phyloP scores from a whole-genome alignment of 129 eudicot species.

The Flaveria ramosissima region DNA sequence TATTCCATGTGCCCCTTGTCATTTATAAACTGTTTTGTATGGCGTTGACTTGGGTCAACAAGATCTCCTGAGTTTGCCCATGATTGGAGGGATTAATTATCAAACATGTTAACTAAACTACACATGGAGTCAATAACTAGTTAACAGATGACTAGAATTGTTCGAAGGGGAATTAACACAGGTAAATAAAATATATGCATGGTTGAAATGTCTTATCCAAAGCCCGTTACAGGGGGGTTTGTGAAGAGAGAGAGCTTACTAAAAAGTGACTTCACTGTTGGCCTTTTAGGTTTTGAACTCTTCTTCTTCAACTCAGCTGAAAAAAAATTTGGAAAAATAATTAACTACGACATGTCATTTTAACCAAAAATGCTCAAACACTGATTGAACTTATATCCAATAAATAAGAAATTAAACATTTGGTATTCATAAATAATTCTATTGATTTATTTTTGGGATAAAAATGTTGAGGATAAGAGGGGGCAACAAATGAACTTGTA shows the following conservation, averaged over 20 bases:
- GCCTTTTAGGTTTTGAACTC: slow-evolving; percentile 53
- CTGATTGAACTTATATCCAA: not conserved
- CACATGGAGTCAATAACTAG: not conserved
- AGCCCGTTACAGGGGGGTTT: not conserved
- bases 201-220: too few relatives aligned
- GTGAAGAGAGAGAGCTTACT: slow-evolving; percentile 50
- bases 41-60: not conserved
- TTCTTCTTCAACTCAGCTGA: slow-evolving; percentile 97
- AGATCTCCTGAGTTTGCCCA: not conserved
- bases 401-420: slow-evolving; percentile 1
- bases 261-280: slow-evolving; percentile 68
- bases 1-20: not conserved
- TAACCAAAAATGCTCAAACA: slow-evolving; percentile 14
- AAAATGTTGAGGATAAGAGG: not conserved
- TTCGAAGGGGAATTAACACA: not conserved
- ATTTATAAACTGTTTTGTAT: not conserved
- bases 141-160: not conserved
- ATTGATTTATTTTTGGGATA: slow-evolving; percentile 9
- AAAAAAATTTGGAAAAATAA: slow-evolving; percentile 7
- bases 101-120: not conserved
- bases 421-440: slow-evolving; percentile 17
- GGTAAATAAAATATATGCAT: not conserved
- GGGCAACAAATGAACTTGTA: not conserved
- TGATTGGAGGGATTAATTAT: slow-evolving; percentile 13
- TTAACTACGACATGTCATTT: slow-evolving; percentile 7